Conservation (phyloP, 768 basidiomycete species). For the Hydnomerulius pinastri region DNA sequence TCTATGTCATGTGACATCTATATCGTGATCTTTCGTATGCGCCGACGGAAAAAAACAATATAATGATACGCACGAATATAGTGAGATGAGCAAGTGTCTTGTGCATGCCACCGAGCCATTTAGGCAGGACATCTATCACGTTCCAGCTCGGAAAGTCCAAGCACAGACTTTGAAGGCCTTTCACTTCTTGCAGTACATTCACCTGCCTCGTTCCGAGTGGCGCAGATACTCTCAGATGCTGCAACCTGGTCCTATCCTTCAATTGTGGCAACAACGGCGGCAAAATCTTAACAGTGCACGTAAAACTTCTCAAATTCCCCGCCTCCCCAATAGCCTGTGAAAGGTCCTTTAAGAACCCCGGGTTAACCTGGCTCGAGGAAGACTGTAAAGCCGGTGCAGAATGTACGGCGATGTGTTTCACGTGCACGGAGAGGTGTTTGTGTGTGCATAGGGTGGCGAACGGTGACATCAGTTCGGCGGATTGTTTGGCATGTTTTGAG, state of each 20-base stretch:
- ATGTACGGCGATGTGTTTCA: constrained; percentile 59
- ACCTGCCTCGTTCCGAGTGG: constrained; percentile 56
- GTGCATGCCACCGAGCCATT: constrained; percentile 49
- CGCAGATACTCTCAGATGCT: constrained; percentile 50
- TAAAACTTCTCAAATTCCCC: constrained; percentile 57
- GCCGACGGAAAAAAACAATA: too few species aligned
- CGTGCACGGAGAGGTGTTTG: constrained; percentile 55
- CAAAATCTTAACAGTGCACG: constrained; percentile 48
- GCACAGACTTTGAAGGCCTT: constrained; percentile 44
- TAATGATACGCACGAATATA: constrained; percentile 54
- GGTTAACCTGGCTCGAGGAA: constrained; percentile 31
- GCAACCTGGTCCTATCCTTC: constrained; percentile 44
- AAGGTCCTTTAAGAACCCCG: constrained; percentile 56
- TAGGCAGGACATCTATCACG: constrained; percentile 57
- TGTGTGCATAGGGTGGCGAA: constrained; percentile 60
- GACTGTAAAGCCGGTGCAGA: constrained; percentile 44
- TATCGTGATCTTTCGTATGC: too few species aligned
- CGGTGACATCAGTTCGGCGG: constrained; percentile 50
- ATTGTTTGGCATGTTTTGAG: constrained; percentile 57
- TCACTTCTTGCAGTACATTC: constrained; percentile 41
- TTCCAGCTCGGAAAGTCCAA: constrained; percentile 67
- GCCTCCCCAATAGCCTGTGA: constrained; percentile 48
- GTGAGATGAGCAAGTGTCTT: constrained; percentile 54
- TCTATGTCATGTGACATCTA: constrained; percentile 63
- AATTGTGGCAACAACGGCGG: constrained; percentile 52